phyloP scores from a whole-genome alignment of 176 grass and related monocot species.

The Cenchrus fungigraminus region DNA sequence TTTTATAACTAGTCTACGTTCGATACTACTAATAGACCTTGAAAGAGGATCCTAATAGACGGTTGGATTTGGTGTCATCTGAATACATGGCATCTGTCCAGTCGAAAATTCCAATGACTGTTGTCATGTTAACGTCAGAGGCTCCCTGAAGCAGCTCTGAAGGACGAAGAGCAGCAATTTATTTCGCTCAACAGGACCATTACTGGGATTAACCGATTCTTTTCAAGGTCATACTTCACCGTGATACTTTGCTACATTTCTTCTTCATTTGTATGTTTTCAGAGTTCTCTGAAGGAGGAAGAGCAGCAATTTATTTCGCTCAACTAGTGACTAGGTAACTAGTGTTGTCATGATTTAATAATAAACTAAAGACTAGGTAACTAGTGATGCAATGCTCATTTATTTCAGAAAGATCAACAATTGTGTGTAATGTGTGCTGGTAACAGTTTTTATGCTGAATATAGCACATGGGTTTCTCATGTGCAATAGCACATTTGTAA shows the following conservation, averaged over 20 bases:
- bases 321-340: conserved; percentile 7
- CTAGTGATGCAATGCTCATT: background rate
- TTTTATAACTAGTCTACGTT: no score
- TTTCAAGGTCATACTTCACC: conserved; percentile 69
- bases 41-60: no score
- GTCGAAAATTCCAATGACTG: conserved; percentile 23
- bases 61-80: background rate
- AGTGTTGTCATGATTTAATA: no score
- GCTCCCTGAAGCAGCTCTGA: conserved; percentile 67
- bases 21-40: no score
- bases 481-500: conserved; percentile 16
- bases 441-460: conserved; percentile 15
- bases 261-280: background rate
- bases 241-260: background rate
- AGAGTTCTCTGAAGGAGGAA: background rate
- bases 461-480: background rate
- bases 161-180: conserved; percentile 71
- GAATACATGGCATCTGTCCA: background rate
- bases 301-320: background rate
- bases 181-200: conserved; percentile 50
- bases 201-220: conserved; percentile 74
- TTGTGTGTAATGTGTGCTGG: background rate
- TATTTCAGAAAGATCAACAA: background rate
- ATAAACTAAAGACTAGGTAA: no score
- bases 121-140: conserved; percentile 59